Conservation (phyloP, 75 land plant genomes). For the Sequoia sempervirens region DNA sequence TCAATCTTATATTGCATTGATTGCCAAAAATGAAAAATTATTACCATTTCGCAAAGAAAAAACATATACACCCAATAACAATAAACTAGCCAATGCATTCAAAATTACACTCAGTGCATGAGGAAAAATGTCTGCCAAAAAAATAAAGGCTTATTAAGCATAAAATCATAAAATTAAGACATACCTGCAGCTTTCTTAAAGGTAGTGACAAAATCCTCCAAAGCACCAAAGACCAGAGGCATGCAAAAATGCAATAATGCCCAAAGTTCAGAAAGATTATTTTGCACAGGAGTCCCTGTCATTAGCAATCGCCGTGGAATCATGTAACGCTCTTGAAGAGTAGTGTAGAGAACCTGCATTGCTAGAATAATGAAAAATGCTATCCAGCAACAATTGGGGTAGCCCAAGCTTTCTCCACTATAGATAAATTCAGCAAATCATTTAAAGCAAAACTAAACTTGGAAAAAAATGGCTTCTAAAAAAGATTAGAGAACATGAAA, state of each 20-base stretch:
- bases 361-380: background rate
- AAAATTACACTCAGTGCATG: background rate
- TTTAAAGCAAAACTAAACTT: background rate
- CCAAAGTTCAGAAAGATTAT: constrained; percentile 91
- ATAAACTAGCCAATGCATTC: background rate
- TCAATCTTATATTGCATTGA: background rate
- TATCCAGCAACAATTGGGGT: background rate
- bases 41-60: background rate
- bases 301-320: constrained; percentile 82
- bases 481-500: background rate
- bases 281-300: constrained; percentile 94
- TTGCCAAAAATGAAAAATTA: background rate
- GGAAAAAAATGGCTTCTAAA: background rate
- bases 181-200: constrained; percentile 51
- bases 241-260: constrained; percentile 89
- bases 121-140: background rate
- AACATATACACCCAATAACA: background rate
- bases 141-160: background rate
- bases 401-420: background rate
- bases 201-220: constrained; percentile 53
- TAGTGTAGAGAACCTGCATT: constrained; percentile 75
- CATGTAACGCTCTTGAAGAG: constrained; percentile 53
- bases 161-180: constrained; percentile 16
- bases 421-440: background rate
- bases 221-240: constrained; percentile 65